A percentile compares a stretch with the other conserved stretches of the same genome.
Evolutionary conservation across 1,139 yeast species (phyloP).

Genomic region (Fermentozyma sake): DNA sequence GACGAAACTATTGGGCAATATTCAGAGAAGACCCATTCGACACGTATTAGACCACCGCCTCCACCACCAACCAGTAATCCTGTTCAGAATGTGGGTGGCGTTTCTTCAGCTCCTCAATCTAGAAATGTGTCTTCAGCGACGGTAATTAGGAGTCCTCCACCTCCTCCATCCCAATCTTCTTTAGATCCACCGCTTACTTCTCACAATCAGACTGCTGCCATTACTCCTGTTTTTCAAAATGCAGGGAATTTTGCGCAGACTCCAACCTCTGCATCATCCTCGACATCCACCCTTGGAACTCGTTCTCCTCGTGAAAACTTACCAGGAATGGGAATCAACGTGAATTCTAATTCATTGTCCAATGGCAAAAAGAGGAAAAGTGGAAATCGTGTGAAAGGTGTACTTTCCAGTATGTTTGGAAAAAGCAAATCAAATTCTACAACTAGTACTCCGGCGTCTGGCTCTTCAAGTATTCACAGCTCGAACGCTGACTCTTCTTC

Average conservation of each 20-base stretch:
- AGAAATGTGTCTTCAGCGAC: conserved; percentile 17
- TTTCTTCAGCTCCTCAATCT: conserved; percentile 6
- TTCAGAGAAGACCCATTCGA: neutral
- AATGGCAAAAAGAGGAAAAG: conserved; percentile 28
- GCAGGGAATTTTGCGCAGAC: conserved; percentile 8
- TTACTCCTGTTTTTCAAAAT: conserved; percentile 28
- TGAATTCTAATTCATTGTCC: conserved; percentile 7
- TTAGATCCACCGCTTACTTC: no score
- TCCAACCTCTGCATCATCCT: conserved; percentile 11
- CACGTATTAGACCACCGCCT: conserved; percentile 2
- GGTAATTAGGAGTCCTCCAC: conserved; percentile 21
- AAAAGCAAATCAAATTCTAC: conserved; percentile 23
- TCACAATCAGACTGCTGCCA: conserved; percentile 30
- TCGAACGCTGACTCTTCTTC: conserved; percentile 19
- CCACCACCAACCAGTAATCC: conserved; percentile 5
- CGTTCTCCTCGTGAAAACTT: conserved; percentile 22
- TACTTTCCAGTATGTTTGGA: conserved; percentile 39
- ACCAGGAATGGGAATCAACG: conserved; percentile 20
- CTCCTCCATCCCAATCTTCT: conserved; percentile 5
- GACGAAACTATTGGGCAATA: conserved; percentile 10
- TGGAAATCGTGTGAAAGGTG: conserved; percentile 38
- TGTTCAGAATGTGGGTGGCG: neutral
- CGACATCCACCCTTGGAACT: conserved; percentile 8
- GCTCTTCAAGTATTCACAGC: conserved; percentile 3
- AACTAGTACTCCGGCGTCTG: conserved; percentile 13